A percentile compares a stretch with the other conserved stretches of the same genome.
These are phyloP conservation scores for Pseudogymnoascus sp. DNA, from an alignment of 2,329 filamentous ascomycete species.

Conservation along the genomic window DNA sequence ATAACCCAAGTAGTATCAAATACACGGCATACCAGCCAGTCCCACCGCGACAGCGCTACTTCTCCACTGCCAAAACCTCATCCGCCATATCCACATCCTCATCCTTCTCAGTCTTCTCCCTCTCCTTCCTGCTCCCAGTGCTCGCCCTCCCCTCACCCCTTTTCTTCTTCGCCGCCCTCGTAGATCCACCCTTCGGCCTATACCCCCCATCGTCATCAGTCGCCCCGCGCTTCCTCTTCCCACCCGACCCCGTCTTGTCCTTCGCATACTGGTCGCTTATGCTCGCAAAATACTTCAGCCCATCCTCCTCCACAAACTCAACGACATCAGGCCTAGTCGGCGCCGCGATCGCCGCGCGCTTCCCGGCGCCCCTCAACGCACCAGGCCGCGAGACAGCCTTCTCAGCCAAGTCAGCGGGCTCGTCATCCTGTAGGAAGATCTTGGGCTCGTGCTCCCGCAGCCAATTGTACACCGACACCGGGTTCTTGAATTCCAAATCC, in stretches of 20 bases:
- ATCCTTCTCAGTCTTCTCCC: neutral
- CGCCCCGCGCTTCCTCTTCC: slow-evolving; percentile 43
- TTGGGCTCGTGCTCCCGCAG: slow-evolving; percentile 76
- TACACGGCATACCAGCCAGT: neutral
- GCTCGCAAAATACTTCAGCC: slow-evolving; percentile 26
- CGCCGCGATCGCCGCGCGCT: slow-evolving; percentile 26
- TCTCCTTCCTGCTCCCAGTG: neutral
- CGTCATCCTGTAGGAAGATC: slow-evolving; percentile 61
- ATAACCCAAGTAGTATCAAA: neutral
- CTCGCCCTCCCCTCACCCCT: neutral
- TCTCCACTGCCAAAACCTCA: neutral
- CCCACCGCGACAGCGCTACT: neutral
- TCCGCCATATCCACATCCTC: slow-evolving; percentile 4
- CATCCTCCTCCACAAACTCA: slow-evolving; percentile 30
- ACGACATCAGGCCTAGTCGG: slow-evolving; percentile 25
- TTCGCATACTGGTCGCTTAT: slow-evolving; percentile 14
- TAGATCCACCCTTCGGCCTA: slow-evolving; percentile 40
- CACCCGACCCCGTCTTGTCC: slow-evolving; percentile 18
- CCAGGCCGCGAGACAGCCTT: slow-evolving; percentile 34
- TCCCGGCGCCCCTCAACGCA: slow-evolving; percentile 27
- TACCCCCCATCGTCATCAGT: slow-evolving; percentile 51
- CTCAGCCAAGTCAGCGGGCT: slow-evolving; percentile 28
- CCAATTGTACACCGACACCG: slow-evolving; percentile 93
- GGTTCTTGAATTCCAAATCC: slow-evolving; percentile 60
- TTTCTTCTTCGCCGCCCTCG: slow-evolving; percentile 3